phyloP scores from a whole-genome alignment of 2,329 filamentous ascomycete species.

The Ophiostoma sp. region DNA sequence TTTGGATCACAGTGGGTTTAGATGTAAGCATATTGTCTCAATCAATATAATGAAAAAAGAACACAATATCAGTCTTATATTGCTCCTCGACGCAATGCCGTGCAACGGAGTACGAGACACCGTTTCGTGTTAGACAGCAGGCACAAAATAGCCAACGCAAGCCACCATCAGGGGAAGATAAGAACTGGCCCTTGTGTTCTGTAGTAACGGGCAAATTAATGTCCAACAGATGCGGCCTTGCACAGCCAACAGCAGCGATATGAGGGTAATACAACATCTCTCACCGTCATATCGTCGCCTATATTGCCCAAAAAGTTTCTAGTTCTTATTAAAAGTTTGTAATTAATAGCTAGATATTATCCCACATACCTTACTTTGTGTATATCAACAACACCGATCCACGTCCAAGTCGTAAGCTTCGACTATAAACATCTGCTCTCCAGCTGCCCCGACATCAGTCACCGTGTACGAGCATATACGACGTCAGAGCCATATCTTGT shows the following conservation, averaged over 20 bases:
- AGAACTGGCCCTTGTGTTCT: not conserved
- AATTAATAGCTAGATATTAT: too few relatives aligned
- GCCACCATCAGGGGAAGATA: not conserved
- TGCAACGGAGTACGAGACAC: not conserved
- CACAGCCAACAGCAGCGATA: not conserved
- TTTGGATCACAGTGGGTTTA: not conserved
- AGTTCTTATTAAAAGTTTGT: too few relatives aligned
- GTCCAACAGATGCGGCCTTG: not conserved
- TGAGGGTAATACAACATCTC: not conserved
- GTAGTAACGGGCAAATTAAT: not conserved
- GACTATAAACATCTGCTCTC: too few relatives aligned
- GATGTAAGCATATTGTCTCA: not conserved
- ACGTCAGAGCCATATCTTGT: too few relatives aligned
- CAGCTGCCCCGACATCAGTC: too few relatives aligned
- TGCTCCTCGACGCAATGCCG: not conserved
- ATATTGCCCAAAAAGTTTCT: too few relatives aligned
- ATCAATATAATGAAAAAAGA: too few relatives aligned
- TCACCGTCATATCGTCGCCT: not conserved
- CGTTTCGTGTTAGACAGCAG: not conserved
- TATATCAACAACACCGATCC: not conserved
- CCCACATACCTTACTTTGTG: not conserved
- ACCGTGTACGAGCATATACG: too few relatives aligned
- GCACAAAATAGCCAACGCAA: not conserved
- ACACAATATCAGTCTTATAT: not conserved
- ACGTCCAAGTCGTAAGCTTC: too few relatives aligned